phyloP scores from a whole-genome alignment of 164 flowering plant species.

The Protea cynaroides region DNA sequence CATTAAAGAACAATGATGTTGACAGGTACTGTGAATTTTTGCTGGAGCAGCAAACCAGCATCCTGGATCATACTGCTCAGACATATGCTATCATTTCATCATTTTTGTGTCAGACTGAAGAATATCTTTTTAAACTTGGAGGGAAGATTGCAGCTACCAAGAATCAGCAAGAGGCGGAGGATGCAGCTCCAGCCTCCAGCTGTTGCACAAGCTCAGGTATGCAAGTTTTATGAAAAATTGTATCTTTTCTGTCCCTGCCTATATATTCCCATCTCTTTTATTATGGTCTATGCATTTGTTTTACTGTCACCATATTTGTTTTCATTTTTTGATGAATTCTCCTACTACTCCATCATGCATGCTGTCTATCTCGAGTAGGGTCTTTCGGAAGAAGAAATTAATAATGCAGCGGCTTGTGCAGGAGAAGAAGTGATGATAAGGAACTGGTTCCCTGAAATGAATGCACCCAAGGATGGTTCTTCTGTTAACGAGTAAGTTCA shows the following conservation, averaged over 20 bases:
- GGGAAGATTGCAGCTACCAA: slow-evolving; percentile 91
- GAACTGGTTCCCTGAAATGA: slow-evolving; percentile 92
- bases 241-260: background rate
- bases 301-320: background rate
- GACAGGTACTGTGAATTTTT: slow-evolving; percentile 96
- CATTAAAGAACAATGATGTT: slow-evolving; percentile 97
- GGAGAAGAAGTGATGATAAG: slow-evolving; percentile 96
- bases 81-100: slow-evolving; percentile 91
- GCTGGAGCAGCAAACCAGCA: slow-evolving; percentile 94
- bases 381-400: slow-evolving; percentile 96
- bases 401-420: slow-evolving; percentile 92
- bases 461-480: slow-evolving; percentile 87
- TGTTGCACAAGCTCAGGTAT: slow-evolving; percentile 88
- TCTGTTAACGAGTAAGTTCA: slow-evolving; percentile 76
- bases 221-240: slow-evolving; percentile 7
- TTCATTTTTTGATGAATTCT: slow-evolving; percentile 6
- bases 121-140: slow-evolving; percentile 88
- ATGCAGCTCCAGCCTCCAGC: slow-evolving; percentile 87
- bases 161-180: slow-evolving; percentile 91
- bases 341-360: background rate
- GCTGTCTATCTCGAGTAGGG: slow-evolving; percentile 39
- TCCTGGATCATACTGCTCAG: slow-evolving; percentile 91
- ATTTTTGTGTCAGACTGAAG: slow-evolving; percentile 93
- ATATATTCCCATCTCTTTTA: slow-evolving; percentile 1
- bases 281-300: background rate